Evolutionary conservation across 1,284 basidiomycete genomes (phyloP).

Genomic region (Trametes hirsuta): DNA sequence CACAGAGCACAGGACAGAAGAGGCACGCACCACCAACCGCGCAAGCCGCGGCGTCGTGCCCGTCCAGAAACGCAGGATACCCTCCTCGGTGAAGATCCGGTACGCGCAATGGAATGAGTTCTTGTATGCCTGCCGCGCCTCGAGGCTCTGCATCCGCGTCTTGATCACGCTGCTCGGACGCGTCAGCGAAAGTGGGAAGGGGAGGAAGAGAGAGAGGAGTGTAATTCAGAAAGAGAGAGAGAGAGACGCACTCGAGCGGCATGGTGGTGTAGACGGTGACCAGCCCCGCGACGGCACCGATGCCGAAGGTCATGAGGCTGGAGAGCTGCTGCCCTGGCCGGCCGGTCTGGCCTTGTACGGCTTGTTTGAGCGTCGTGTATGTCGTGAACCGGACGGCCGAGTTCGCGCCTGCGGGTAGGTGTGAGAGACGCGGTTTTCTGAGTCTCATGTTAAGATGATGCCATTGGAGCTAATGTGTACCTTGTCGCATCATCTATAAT

Average conservation of each 20-base stretch:
- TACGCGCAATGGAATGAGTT: constrained; percentile 96
- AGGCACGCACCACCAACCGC: constrained; percentile 77
- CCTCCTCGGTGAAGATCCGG: constrained; percentile 90
- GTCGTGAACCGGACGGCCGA: constrained; percentile 97
- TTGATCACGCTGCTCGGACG: constrained; percentile 81
- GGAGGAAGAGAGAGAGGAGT: background rate
- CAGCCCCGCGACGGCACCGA: constrained; percentile 91
- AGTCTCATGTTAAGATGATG: background rate
- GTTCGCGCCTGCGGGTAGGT: constrained; percentile 66
- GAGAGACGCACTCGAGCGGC: constrained; percentile 81
- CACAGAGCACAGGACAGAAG: background rate
- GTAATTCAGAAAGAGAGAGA: background rate
- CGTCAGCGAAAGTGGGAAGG: background rate
- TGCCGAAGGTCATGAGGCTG: constrained; percentile 89
- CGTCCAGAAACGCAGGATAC: constrained; percentile 89
- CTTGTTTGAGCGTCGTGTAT: constrained; percentile 91
- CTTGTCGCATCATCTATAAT: constrained; percentile 93
- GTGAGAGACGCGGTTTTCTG: background rate
- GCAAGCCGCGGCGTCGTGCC: constrained; percentile 91
- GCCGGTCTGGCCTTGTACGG: constrained; percentile 79
- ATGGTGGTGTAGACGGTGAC: constrained; percentile 96
- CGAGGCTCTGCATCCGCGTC: constrained; percentile 95
- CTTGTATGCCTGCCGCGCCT: constrained; percentile 82
- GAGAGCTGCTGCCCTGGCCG: constrained; percentile 87
- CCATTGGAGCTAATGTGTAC: constrained; percentile 6